These are phyloP conservation scores for Nitzschia inconspicua DNA, from an alignment of 108 stramenopile genomes.

Conservation along the genomic window DNA sequence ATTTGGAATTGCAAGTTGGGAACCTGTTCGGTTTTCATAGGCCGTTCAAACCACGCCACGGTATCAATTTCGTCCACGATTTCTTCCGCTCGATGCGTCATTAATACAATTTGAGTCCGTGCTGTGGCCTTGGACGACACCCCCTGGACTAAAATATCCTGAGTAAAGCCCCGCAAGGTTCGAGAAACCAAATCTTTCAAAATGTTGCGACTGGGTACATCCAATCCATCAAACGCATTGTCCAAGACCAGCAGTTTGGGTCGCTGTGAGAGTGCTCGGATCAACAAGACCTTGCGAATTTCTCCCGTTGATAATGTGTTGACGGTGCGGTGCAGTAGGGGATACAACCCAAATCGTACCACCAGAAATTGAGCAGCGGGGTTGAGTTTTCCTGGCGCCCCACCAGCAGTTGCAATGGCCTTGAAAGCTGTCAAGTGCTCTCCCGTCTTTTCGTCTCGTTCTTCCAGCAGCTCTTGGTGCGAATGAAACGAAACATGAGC, in stretches of 20 bases:
- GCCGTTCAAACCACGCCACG: slow-evolving; percentile 37
- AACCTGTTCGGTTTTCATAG: too few relatives aligned
- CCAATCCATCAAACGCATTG: slow-evolving; percentile 83
- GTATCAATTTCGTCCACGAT: slow-evolving; percentile 46
- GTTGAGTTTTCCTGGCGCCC: slow-evolving; percentile 36
- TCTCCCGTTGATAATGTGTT: slow-evolving; percentile 68
- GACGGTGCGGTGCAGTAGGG: slow-evolving; percentile 51
- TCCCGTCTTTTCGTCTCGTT: background rate
- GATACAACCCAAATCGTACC: slow-evolving; percentile 70
- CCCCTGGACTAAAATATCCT: slow-evolving; percentile 71
- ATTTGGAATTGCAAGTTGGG: background rate
- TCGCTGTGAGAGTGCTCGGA: slow-evolving; percentile 47
- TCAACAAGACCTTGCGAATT: slow-evolving; percentile 74
- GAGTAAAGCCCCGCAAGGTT: slow-evolving; percentile 61
- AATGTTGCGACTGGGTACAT: slow-evolving; percentile 47
- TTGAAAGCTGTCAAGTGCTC: slow-evolving; percentile 37
- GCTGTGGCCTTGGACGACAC: slow-evolving; percentile 50
- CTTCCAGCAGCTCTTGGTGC: slow-evolving; percentile 45
- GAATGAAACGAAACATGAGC: slow-evolving; percentile 74
- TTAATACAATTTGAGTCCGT: slow-evolving; percentile 57
- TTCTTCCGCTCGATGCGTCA: slow-evolving; percentile 74
- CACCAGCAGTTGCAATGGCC: slow-evolving; percentile 36
- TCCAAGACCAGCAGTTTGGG: slow-evolving; percentile 67
- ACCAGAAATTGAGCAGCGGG: slow-evolving; percentile 68
- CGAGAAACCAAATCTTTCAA: slow-evolving; percentile 50